These are phyloP conservation scores for Cystobasidiopsis lactophilus DNA, from an alignment of 768 basidiomycete genomes.

Conservation along the genomic window DNA sequence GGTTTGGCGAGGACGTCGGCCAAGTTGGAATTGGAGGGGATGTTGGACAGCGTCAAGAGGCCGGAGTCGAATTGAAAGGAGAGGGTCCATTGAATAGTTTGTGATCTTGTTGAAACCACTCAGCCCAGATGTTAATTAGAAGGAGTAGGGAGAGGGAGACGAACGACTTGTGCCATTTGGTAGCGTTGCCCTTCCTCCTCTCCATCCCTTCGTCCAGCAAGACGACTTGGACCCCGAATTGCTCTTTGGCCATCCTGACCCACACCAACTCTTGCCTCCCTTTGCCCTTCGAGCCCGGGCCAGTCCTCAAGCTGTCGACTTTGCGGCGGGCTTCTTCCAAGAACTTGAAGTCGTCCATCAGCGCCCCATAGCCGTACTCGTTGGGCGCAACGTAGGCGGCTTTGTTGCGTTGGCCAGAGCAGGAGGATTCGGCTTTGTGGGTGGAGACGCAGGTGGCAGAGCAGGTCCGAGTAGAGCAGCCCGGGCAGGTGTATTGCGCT, in stretches of 20 bases:
- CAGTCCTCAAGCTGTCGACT: slow-evolving; percentile 31
- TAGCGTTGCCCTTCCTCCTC: slow-evolving; percentile 50
- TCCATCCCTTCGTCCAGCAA: slow-evolving; percentile 50
- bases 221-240: slow-evolving; percentile 30
- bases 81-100: not conserved
- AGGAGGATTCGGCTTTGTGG: slow-evolving; percentile 44
- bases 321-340: slow-evolving; percentile 55
- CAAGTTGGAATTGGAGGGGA: not conserved
- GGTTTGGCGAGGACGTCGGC: not conserved
- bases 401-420: slow-evolving; percentile 52
- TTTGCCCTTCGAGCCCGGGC: not conserved
- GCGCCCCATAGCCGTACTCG: slow-evolving; percentile 55
- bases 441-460: slow-evolving; percentile 42
- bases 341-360: slow-evolving; percentile 75
- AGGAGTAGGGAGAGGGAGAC: slow-evolving; percentile 16
- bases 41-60: not conserved
- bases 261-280: slow-evolving; percentile 39
- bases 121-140: not conserved
- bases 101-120: not conserved
- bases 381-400: slow-evolving; percentile 58
- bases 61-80: not conserved
- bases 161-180: slow-evolving; percentile 60
- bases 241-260: slow-evolving; percentile 29
- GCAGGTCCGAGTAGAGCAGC: slow-evolving; percentile 49
- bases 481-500: slow-evolving; percentile 57